These are phyloP conservation scores for Borealophlyctis nickersoniae DNA, from an alignment of 192 early-diverging fungal genomes.

Conservation along the genomic window DNA sequence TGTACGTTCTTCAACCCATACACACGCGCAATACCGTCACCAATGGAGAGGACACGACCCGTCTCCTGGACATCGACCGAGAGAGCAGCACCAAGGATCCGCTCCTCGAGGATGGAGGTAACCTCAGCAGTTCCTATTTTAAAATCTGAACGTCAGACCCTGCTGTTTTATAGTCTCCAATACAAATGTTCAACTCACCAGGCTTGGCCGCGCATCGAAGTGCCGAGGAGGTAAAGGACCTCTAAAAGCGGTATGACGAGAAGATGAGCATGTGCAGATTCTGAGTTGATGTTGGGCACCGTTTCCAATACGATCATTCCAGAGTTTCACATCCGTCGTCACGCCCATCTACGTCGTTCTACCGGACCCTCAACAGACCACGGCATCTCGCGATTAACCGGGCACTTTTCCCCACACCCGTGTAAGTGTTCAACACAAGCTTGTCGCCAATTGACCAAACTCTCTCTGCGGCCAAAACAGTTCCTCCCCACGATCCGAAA, in stretches of 20 bases:
- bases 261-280: too few relatives aligned
- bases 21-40: slow-evolving; percentile 99
- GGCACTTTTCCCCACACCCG: too few relatives aligned
- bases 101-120: slow-evolving; percentile 95
- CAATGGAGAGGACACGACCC: slow-evolving; percentile 97
- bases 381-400: too few relatives aligned
- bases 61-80: slow-evolving; percentile 94
- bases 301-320: too few relatives aligned
- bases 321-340: too few relatives aligned
- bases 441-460: too few relatives aligned
- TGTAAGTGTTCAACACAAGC: too few relatives aligned
- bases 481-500: too few relatives aligned
- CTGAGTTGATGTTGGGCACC: too few relatives aligned
- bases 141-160: background rate
- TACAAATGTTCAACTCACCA: slow-evolving; percentile 1
- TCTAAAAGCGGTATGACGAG: background rate
- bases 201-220: slow-evolving; percentile 14
- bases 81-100: slow-evolving; percentile 84
- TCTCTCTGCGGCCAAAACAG: too few relatives aligned
- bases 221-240: background rate
- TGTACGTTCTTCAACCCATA: slow-evolving; percentile 97
- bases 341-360: too few relatives aligned
- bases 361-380: too few relatives aligned
- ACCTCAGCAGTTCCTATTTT: slow-evolving; percentile 83
- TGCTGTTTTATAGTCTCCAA: background rate